Percentiles rank a stretch among this genome's conserved stretches.
phyloP scores from a whole-genome alignment of 2,329 filamentous ascomycete species.

The Blastomyces gilchristii region DNA sequence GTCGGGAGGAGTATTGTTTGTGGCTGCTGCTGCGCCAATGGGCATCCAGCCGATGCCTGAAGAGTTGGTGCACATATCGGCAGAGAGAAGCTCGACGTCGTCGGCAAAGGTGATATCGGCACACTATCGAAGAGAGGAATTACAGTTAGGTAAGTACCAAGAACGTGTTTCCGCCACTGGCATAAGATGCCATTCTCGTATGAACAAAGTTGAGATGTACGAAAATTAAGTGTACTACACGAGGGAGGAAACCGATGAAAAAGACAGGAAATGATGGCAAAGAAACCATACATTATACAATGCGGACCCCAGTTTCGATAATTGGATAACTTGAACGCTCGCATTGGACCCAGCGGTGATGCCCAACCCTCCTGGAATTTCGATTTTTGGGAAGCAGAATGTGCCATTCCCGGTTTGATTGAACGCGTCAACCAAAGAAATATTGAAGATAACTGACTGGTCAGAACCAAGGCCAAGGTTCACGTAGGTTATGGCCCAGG shows the following conservation, averaged over 20 bases:
- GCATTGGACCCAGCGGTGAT: constrained; percentile 32
- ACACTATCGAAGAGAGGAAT: constrained; percentile 24
- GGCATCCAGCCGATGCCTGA: constrained; percentile 30
- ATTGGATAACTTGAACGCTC: constrained; percentile 38
- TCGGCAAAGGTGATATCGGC: constrained; percentile 36
- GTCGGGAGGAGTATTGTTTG: constrained; percentile 1
- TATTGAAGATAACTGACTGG: constrained; percentile 37
- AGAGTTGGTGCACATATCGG: constrained; percentile 31
- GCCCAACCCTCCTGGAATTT: constrained; percentile 21
- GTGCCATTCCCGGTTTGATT: constrained; percentile 41
- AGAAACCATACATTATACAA: constrained; percentile 38
- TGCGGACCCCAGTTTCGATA: constrained; percentile 30
- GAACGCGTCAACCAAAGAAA: constrained; percentile 34
- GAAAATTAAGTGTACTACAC: not conserved
- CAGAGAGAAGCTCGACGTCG: constrained; percentile 28
- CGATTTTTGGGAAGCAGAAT: constrained; percentile 36
- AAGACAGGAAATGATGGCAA: not conserved
- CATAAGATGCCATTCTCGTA: not conserved
- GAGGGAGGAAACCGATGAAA: not conserved
- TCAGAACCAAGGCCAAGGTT: constrained; percentile 36
- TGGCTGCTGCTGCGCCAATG: constrained; percentile 10
- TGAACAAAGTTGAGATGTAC: not conserved
- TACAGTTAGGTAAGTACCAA: not conserved
- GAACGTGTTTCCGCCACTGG: not conserved
- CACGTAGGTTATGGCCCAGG: constrained; percentile 37